Conservation (phyloP, 495 filamentous ascomycete genomes). For the Xylona heveae region DNA sequence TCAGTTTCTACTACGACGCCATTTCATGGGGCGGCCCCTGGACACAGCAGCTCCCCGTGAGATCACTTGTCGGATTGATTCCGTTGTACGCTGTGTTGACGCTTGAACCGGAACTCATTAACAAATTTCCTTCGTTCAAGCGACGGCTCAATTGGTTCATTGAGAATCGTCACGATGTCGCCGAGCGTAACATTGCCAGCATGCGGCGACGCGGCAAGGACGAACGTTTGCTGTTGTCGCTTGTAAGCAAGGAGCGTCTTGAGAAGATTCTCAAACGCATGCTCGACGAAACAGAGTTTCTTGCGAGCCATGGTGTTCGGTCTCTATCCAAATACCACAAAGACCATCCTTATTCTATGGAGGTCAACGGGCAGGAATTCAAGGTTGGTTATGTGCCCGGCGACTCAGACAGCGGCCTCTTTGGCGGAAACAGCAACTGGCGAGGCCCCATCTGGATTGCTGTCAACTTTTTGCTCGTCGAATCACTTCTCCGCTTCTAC, state of each 20-base stretch:
- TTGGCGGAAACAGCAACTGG: slow-evolving; percentile 97
- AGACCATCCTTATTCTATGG: slow-evolving; percentile 80
- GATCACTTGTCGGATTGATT: slow-evolving; percentile 82
- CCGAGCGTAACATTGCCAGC: slow-evolving; percentile 22
- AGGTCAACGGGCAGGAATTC: slow-evolving; percentile 81
- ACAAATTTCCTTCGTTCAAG: slow-evolving; percentile 85
- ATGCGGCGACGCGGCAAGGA: slow-evolving; percentile 77
- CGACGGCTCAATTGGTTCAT: slow-evolving; percentile 84
- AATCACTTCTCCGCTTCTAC: slow-evolving; percentile 79
- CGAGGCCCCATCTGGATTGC: slow-evolving; percentile 85
- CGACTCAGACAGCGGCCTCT: slow-evolving; percentile 81
- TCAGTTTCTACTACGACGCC: slow-evolving; percentile 86
- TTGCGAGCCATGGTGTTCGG: slow-evolving; percentile 74
- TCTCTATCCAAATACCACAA: slow-evolving; percentile 89
- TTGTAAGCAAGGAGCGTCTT: slow-evolving; percentile 77
- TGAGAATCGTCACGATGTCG: slow-evolving; percentile 1
- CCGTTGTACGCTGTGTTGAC: slow-evolving; percentile 83
- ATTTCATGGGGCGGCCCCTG: slow-evolving; percentile 88
- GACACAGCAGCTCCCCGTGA: slow-evolving; percentile 77
- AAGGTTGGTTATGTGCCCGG: slow-evolving; percentile 78
- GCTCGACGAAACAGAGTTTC: slow-evolving; percentile 86
- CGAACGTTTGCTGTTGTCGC: slow-evolving; percentile 60
- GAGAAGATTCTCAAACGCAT: slow-evolving; percentile 72
- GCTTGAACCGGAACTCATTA: slow-evolving; percentile 80
- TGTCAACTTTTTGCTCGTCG: slow-evolving; percentile 87